These are phyloP conservation scores for Ambrosia trifida DNA, from an alignment of 129 eudicot genomes.

Conservation along the genomic window DNA sequence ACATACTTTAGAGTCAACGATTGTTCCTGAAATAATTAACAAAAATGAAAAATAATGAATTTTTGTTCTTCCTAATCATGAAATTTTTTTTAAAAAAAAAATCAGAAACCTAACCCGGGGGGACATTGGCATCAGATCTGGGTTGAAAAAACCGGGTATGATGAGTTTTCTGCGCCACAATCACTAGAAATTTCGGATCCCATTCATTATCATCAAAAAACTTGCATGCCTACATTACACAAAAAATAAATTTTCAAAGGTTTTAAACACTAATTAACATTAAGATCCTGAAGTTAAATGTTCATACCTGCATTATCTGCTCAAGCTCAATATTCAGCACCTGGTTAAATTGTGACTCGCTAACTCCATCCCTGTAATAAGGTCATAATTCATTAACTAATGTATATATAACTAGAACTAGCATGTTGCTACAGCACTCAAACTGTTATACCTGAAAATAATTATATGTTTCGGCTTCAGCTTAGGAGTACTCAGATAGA, in stretches of 20 bases:
- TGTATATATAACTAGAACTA: not conserved
- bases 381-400: not conserved
- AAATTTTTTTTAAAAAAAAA: not conserved
- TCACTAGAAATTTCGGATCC: conserved; percentile 57
- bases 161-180: conserved; percentile 83
- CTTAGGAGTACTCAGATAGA: not conserved
- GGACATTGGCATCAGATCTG: conserved; percentile 53
- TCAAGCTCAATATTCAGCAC: conserved; percentile 70
- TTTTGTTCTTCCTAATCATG: not conserved
- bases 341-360: conserved; percentile 78
- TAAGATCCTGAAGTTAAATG: not conserved
- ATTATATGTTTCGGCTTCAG: not conserved
- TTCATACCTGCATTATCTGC: conserved; percentile 46
- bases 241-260: conserved; percentile 31
- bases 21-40: conserved; percentile 46
- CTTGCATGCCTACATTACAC: conserved; percentile 48
- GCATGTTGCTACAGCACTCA: not conserved
- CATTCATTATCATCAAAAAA: conserved; percentile 32
- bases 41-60: not conserved
- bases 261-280: not conserved
- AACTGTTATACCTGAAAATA: not conserved
- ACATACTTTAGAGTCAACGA: conserved; percentile 59
- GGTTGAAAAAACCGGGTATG: conserved; percentile 75
- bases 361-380: conserved; percentile 65
- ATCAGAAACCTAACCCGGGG: conserved; percentile 53